Conservation (phyloP, 176 grass and related monocot genomes). For the bread wheat (Triticum aestivum) region IWGSC_CS_RefSeq_v2.1 NC_057795.1:666270557-666271056, state of each 20-base stretch:
- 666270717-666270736: background rate
- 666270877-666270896: background rate
- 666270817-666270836: background rate
- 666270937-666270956: conserved; percentile 9
- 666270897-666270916: background rate
- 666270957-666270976: background rate
- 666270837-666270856: background rate
- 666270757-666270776: background rate
- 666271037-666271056: background rate
- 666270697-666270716: background rate
- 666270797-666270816: background rate
- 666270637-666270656: background rate
- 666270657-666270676: background rate
- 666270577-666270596: background rate
- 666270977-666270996: background rate
- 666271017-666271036: background rate
- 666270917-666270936: background rate
- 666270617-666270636: background rate
- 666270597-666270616: background rate
- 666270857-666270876: background rate
- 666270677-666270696: background rate
- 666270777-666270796: background rate
- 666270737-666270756: background rate
- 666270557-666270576: background rate
- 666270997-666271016: background rate